These are phyloP conservation scores for Nectriaceae sp. DNA, from an alignment of 2,329 filamentous ascomycete species.

Conservation along the genomic window DNA sequence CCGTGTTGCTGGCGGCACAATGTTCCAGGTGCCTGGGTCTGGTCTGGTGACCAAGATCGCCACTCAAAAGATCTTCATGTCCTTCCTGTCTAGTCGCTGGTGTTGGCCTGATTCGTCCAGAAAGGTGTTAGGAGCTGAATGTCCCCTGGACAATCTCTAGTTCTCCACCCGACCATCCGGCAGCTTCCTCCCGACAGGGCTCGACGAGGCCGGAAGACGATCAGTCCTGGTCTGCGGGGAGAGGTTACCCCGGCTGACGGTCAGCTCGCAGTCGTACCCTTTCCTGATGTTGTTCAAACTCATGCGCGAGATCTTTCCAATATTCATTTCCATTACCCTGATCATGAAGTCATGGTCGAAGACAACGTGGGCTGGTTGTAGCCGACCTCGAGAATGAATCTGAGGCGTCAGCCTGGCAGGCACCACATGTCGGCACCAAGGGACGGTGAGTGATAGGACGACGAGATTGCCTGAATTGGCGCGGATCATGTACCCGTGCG, in stretches of 20 bases:
- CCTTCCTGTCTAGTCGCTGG: neutral
- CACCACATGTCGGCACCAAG: neutral
- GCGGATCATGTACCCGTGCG: slow-evolving; percentile 18
- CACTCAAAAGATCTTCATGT: neutral
- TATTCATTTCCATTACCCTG: too few species aligned
- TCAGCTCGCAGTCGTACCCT: slow-evolving; percentile 14
- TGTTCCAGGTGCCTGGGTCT: neutral
- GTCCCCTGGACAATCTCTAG: neutral
- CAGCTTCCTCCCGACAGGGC: neutral
- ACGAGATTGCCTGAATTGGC: slow-evolving; percentile 3
- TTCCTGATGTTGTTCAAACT: too few species aligned
- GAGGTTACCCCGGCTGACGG: slow-evolving; percentile 28
- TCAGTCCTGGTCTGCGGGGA: slow-evolving; percentile 10
- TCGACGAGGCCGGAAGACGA: slow-evolving; percentile 6
- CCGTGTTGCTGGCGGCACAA: neutral
- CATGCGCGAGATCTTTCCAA: too few species aligned
- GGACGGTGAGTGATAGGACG: slow-evolving; percentile 9
- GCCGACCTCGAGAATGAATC: neutral
- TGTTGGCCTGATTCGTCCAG: neutral
- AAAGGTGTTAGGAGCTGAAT: slow-evolving; percentile 24
- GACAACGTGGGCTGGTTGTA: too few species aligned
- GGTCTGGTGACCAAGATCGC: neutral
- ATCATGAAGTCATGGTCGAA: neutral
- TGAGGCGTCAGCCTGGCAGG: neutral
- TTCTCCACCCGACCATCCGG: slow-evolving; percentile 1